Conservation (phyloP, 306 rosid species). For the Trifolium pratense region DNA sequence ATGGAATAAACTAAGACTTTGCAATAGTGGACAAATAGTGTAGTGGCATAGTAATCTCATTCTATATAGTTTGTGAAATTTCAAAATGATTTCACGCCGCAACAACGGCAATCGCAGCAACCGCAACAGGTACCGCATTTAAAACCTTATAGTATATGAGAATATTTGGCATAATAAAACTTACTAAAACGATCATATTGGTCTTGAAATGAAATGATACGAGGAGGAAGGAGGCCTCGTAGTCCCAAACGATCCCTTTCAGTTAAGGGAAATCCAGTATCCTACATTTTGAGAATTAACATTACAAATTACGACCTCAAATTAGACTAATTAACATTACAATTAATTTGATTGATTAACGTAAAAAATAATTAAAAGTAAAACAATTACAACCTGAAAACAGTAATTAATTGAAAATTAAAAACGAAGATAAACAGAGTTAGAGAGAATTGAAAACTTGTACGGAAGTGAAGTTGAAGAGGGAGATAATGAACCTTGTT, state of each 20-base stretch:
- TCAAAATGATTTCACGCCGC: too few relatives aligned
- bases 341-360: conserved; percentile 14
- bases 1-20: too few relatives aligned
- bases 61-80: too few relatives aligned
- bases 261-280: conserved; percentile 91
- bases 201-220: conserved; percentile 92
- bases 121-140: too few relatives aligned
- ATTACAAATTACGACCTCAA: too few relatives aligned
- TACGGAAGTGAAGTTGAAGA: background rate
- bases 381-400: background rate
- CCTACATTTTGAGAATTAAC: conserved; percentile 58
- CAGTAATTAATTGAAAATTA: background rate
- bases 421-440: background rate
- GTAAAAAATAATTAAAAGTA: background rate
- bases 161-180: conserved; percentile 43
- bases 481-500: conserved; percentile 67
- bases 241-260: conserved; percentile 97
- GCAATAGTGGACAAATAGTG: too few relatives aligned
- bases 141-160: conserved; percentile 26
- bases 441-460: background rate
- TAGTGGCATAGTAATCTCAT: too few relatives aligned
- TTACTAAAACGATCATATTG: conserved; percentile 96
- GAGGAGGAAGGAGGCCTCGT: conserved; percentile 97
- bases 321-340: background rate
- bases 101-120: too few relatives aligned